A percentile compares a stretch with the other conserved stretches of the same genome.
Evolutionary conservation across 306 rosid genomes (phyloP).

Genomic region (Canavalia gladiata): DNA sequence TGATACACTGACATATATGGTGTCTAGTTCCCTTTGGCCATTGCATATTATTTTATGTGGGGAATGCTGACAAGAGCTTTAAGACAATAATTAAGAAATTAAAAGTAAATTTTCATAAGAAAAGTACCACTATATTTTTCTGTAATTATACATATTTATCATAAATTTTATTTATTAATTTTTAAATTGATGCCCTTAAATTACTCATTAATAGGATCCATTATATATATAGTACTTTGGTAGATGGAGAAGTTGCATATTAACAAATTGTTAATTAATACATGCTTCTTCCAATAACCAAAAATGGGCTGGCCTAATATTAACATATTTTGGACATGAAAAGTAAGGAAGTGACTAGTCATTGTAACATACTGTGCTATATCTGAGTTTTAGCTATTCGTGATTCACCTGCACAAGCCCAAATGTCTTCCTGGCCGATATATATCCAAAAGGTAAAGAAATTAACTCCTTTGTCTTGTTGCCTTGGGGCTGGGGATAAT

Average conservation of each 20-base stretch:
- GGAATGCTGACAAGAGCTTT: too few relatives aligned
- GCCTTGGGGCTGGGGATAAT: not conserved
- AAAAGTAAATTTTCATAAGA: too few relatives aligned
- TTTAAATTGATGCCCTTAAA: too few relatives aligned
- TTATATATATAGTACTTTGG: not conserved
- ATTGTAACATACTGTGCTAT: conserved; percentile 4
- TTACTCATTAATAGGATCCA: too few relatives aligned
- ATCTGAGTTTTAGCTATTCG: conserved; percentile 31
- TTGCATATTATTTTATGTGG: not conserved
- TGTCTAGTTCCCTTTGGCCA: not conserved
- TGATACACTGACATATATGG: not conserved
- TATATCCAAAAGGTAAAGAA: conserved; percentile 36
- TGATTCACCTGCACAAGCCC: conserved; percentile 16
- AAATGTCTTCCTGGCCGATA: conserved; percentile 1
- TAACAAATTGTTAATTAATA: not conserved
- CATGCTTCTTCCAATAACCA: not conserved
- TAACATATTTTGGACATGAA: not conserved
- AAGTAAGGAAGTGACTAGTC: conserved; percentile 39
- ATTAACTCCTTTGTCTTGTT: conserved; percentile 25
- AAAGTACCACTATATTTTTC: too few relatives aligned
- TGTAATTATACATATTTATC: too few relatives aligned
- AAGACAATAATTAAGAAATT: too few relatives aligned
- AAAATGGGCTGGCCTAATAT: conserved; percentile 13
- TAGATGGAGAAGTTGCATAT: not conserved
- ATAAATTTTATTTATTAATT: too few relatives aligned